Percentiles rank a stretch among this genome's conserved stretches.
These are phyloP conservation scores for Alectoria sarmentosa DNA, from an alignment of 495 filamentous ascomycete species.

Conservation along the genomic window DNA sequence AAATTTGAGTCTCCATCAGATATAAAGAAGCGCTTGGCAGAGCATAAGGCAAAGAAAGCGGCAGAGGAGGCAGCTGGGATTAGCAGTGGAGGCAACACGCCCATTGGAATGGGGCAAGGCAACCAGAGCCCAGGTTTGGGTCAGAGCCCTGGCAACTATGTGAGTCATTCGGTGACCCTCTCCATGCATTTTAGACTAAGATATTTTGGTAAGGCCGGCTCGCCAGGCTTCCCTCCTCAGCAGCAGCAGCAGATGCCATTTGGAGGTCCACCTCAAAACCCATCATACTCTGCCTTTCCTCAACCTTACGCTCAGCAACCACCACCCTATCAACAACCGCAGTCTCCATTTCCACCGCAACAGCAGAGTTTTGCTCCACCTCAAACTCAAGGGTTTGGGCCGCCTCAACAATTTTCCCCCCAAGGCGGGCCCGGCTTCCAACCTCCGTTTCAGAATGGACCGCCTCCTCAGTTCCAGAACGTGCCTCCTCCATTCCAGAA, in stretches of 20 bases:
- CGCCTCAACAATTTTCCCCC: slow-evolving; percentile 30
- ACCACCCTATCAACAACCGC: slow-evolving; percentile 29
- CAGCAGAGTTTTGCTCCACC: slow-evolving; percentile 24
- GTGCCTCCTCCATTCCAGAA: slow-evolving; percentile 31
- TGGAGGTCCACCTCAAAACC: slow-evolving; percentile 23
- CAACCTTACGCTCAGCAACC: slow-evolving; percentile 30
- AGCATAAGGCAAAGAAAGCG: slow-evolving; percentile 64
- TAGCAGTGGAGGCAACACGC: slow-evolving; percentile 55
- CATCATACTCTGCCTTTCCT: slow-evolving; percentile 23
- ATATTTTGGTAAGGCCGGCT: slow-evolving; percentile 12
- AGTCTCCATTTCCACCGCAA: slow-evolving; percentile 21
- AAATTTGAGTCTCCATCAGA: slow-evolving; percentile 72
- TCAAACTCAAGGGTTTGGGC: slow-evolving; percentile 23
- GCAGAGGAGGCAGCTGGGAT: slow-evolving; percentile 49
- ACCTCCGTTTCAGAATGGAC: slow-evolving; percentile 34
- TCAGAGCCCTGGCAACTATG: slow-evolving; percentile 48
- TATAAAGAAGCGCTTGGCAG: slow-evolving; percentile 74
- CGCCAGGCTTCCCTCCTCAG: slow-evolving; percentile 28
- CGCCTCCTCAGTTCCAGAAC: slow-evolving; percentile 33
- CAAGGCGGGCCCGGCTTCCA: slow-evolving; percentile 34
- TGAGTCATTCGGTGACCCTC: slow-evolving; percentile 34
- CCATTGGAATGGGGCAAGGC: slow-evolving; percentile 45
- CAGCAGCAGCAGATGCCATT: slow-evolving; percentile 25
- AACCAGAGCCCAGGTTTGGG: slow-evolving; percentile 48
- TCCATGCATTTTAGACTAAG: background rate